Percentiles rank a stretch among this genome's conserved stretches.
These are phyloP conservation scores for Fusarium staphyleae DNA, from an alignment of 2,329 filamentous ascomycete species.

Conservation along the genomic window DNA sequence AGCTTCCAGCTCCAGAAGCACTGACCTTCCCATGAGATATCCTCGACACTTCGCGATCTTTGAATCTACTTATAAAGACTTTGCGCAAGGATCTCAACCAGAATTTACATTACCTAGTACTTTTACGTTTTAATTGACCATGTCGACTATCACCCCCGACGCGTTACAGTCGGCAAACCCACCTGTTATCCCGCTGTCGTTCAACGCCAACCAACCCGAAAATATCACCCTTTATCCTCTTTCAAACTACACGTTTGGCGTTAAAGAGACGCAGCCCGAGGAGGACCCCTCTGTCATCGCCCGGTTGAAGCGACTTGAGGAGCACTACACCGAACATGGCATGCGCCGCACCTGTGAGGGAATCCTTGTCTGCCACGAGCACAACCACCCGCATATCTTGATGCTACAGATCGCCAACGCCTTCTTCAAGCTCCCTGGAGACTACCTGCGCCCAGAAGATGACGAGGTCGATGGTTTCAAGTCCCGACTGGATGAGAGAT, in stretches of 20 bases:
- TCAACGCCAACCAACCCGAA: constrained; percentile 87
- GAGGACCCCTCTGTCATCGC: constrained; percentile 96
- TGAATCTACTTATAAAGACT: not conserved
- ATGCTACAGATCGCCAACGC: constrained; percentile 99
- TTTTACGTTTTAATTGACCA: constrained; percentile 45
- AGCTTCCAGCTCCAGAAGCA: constrained; percentile 15
- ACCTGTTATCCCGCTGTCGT: constrained; percentile 80
- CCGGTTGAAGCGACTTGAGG: constrained; percentile 90
- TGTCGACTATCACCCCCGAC: constrained; percentile 84
- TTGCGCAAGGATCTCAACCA: not conserved
- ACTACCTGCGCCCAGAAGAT: constrained; percentile 88
- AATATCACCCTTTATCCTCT: constrained; percentile 93
- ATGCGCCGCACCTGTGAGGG: constrained; percentile 98
- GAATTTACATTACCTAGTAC: not conserved
- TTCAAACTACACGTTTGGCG: constrained; percentile 98
- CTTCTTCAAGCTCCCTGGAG: constrained; percentile 98
- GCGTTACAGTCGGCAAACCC: constrained; percentile 79
- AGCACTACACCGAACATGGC: constrained; percentile 89
- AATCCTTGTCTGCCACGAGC: constrained; percentile 96
- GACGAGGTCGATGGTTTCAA: constrained; percentile 98
- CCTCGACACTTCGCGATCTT: constrained; percentile 2
- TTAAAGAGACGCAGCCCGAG: constrained; percentile 97
- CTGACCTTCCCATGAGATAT: constrained; percentile 13
- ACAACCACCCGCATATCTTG: constrained; percentile 97
- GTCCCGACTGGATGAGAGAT: constrained; percentile 84